Conservation (phyloP, 169 alveolate genomes). For the Cyclospora cayetanensis region DNA sequence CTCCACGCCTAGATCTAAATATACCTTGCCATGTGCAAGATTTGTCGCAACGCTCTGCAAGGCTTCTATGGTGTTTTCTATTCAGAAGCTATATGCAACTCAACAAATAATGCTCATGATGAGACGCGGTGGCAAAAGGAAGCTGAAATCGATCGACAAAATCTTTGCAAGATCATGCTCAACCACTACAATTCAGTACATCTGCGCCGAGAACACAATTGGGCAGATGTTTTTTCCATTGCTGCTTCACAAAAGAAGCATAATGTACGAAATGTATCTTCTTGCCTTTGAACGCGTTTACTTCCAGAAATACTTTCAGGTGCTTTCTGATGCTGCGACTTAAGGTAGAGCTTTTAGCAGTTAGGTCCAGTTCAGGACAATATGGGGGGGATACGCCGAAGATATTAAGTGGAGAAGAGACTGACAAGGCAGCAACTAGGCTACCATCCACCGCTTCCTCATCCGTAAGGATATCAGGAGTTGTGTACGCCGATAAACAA, state of each 20-base stretch:
- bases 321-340: background rate
- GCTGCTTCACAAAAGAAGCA: background rate
- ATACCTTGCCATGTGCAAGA: no score
- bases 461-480: slow-evolving; percentile 44
- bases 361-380: background rate
- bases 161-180: slow-evolving; percentile 37
- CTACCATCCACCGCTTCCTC: slow-evolving; percentile 31
- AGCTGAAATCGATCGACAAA: slow-evolving; percentile 47
- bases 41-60: no score
- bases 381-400: background rate
- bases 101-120: slow-evolving; percentile 78
- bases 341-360: slow-evolving; percentile 8
- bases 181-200: slow-evolving; percentile 39
- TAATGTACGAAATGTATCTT: background rate
- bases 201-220: background rate
- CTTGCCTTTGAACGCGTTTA: no score
- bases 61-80: no score
- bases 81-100: slow-evolving; percentile 76
- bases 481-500: no score
- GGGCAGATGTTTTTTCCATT: background rate
- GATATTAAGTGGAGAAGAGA: background rate
- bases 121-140: background rate
- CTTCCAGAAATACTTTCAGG: background rate
- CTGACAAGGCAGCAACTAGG: background rate
- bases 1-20: no score